Base-by-base conservation (phyloP, 2,329 filamentous ascomycete species). In the Aspergillus fumigatiaffinis region DNA sequence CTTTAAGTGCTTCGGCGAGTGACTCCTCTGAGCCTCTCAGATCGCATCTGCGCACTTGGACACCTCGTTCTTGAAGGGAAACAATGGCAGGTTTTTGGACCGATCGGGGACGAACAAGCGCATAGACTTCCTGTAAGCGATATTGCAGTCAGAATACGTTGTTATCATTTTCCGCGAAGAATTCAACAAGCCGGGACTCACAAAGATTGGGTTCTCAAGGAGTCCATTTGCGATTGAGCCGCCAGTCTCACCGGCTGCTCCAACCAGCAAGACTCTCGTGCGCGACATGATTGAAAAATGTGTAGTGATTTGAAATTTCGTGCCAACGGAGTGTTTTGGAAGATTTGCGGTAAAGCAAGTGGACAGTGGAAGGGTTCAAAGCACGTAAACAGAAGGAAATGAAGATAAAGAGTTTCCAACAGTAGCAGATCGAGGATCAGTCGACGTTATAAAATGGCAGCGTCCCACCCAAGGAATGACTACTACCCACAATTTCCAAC, bases 91-190 rank as follows among this genome's bases (percentile, higher is more conserved):
- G 76, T 53, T 82, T 84, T 23, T 76, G 62, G n/a, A 77, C 61
- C 1, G 81, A 84, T 3, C 72, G 63, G 8, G 76, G 74, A 20
- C 82, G 77, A 7, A 77, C 71, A 12, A 84, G 71, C 21, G 76
- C 77, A n/a, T 73, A 74, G 5, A 84, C 72, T 14, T 82, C 74
- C 82, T 82, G 51, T 41, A 35, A 58, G 28, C 21, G 51, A 4
- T 50, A 49, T 20, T 20, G 28, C 21, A 26, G 35, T 64, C 51
- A 64, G 53, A 52, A 44, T 17, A 26, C 21, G 25, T 35, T 42
- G 41, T 23, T 32, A 25, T 25, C 1, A 3, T 26, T 2, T n/a
- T 8, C 7, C 3, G 4, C 7, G 6, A 25, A 20, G 12, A 50
- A 26, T 38, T 42, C 23, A 25, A 28, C 9, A 29, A 25, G 25